These are phyloP conservation scores for Inga laurina DNA, from an alignment of 306 rosid species.

Conservation along the genomic window DNA sequence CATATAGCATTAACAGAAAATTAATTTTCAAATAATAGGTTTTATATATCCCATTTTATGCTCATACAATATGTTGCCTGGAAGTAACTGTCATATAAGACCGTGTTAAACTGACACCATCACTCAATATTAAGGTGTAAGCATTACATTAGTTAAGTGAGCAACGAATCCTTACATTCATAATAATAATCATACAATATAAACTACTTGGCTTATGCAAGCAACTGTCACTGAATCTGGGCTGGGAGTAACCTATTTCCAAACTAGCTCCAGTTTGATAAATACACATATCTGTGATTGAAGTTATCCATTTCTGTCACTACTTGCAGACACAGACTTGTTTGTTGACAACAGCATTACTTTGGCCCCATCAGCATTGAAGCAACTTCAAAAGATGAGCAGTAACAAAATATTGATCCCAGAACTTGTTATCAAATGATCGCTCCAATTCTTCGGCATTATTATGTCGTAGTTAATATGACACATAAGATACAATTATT, in stretches of 20 bases:
- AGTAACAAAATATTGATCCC: conserved; percentile 16
- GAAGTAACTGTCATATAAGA: background rate
- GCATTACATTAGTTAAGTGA: background rate
- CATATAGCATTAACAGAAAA: no score
- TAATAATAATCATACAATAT: background rate
- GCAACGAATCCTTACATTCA: background rate
- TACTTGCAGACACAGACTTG: background rate
- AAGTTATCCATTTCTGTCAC: background rate
- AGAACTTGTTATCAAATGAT: conserved; percentile 23
- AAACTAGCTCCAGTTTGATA: background rate
- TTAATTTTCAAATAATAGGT: background rate
- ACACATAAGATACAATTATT: conserved; percentile 33
- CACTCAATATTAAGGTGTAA: background rate
- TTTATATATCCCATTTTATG: background rate
- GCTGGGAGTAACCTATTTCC: background rate
- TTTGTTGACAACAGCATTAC: background rate
- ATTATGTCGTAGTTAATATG: background rate
- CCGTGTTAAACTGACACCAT: background rate
- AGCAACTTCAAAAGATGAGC: background rate
- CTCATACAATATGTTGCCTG: background rate
- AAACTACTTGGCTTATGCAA: background rate
- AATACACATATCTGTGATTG: background rate
- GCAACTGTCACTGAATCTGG: background rate
- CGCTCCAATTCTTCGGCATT: background rate
- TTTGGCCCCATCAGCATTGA: background rate